These are phyloP conservation scores for Yamadazyma dendronema DNA, from an alignment of 1,139 yeast species.

Conservation along the genomic window DNA sequence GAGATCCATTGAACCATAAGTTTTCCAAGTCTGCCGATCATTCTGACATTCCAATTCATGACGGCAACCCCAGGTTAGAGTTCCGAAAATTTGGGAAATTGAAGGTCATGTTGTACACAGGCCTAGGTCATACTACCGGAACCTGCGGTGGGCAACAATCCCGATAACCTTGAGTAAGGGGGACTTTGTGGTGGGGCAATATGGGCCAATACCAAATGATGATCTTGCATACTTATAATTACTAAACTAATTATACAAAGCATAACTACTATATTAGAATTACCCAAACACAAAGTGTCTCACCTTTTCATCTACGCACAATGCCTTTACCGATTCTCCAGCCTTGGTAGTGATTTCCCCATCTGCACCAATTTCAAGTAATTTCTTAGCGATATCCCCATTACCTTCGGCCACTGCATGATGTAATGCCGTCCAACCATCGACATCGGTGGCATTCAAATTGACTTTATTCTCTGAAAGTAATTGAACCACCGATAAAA, in stretches of 20 bases:
- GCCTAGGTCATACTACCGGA: not conserved
- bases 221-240: too few species aligned
- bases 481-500: slow-evolving; percentile 49
- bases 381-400: slow-evolving; percentile 66
- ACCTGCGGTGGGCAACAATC: not conserved
- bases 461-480: slow-evolving; percentile 58
- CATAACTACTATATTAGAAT: too few species aligned
- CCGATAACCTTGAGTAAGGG: too few species aligned
- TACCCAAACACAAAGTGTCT: slow-evolving; percentile 12
- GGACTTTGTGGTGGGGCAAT: too few species aligned
- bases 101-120: too few species aligned
- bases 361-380: slow-evolving; percentile 72
- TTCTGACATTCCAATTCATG: too few species aligned
- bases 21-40: too few species aligned
- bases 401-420: slow-evolving; percentile 93
- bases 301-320: slow-evolving; percentile 17
- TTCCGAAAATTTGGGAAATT: too few species aligned
- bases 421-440: slow-evolving; percentile 86
- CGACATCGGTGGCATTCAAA: slow-evolving; percentile 62
- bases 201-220: too few species aligned
- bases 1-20: too few species aligned
- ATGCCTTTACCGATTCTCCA: slow-evolving; percentile 48
- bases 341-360: slow-evolving; percentile 44
- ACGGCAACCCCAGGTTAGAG: too few species aligned
- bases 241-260: too few species aligned